Base-by-base conservation (phyloP, 225 moss, liverwort and hornwort genomes). In the Anthoceros angustus region DNA sequence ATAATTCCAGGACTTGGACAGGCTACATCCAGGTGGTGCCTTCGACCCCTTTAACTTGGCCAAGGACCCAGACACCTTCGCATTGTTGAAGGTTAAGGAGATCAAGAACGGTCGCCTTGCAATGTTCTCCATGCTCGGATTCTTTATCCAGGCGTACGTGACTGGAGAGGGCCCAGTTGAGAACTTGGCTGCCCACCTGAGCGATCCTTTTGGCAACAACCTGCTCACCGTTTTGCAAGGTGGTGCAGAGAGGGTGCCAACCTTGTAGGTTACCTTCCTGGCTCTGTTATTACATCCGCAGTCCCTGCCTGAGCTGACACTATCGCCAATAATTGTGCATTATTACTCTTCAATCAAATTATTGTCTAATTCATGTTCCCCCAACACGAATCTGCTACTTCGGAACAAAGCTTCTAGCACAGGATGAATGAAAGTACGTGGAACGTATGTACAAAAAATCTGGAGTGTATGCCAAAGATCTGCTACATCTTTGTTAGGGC, bases 81-180 rank as follows among this genome's bases (percentile, higher is more conserved):
- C 84, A 10, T 20, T 87, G 48, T 63, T 94, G 72, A 90, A 91
- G 79, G 90, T 92, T 48, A 88, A 92, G 78, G 91, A 92, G 69
- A 92, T 92, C 9, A 92, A 88, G 73, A 88, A 88, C 46, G 86
- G 88, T 41, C 77, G 88, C 61, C 48, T 88, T 39, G 90, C 90
- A 0, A 87, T 91, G 92, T 92, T 92, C 67, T 84, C 88, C 63
- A 86, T 92, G 88, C 83, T 88, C 3, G 88, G 88, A 20, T 92
- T 92, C 80, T 92, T 92, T 67, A 78, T 92, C 69, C 86, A 92
- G 73, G 88, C 88, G 0, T 88, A 77, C 61, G 83, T 88, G 4
- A 86, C 92, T 2, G 82, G 90, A 6, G 79, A 88, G 72, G 92
- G 86, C 20, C 86, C 92, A 7, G 82, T 87, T 2, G 88, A 88